Evolutionary conservation across 2,329 filamentous ascomycete species (phyloP).

Genomic region (Colletotrichum phormii): DNA sequence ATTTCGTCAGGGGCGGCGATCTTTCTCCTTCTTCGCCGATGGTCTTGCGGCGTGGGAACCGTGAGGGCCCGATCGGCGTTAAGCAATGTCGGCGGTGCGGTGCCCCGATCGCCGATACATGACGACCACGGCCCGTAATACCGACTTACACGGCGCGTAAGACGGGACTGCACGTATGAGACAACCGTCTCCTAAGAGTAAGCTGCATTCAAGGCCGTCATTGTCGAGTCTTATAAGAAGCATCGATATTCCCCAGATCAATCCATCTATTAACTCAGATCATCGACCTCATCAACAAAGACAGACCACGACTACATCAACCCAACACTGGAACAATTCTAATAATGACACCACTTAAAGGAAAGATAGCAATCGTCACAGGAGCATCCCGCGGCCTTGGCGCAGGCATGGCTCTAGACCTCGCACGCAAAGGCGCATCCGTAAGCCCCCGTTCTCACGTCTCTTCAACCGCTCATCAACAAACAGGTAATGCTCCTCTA

Average conservation of each 20-base stretch:
- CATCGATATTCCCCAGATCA: neutral
- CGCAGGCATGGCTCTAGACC: conserved; percentile 39
- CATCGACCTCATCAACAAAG: neutral
- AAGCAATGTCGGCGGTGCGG: neutral
- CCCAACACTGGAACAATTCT: neutral
- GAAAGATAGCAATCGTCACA: conserved; percentile 41
- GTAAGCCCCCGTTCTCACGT: no score
- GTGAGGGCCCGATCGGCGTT: neutral
- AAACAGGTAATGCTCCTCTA: conserved; percentile 39
- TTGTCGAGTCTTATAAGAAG: neutral
- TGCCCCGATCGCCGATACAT: conserved; percentile 3
- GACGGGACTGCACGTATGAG: neutral
- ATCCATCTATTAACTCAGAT: rapidly evolving
- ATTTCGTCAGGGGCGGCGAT: neutral
- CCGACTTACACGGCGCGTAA: neutral
- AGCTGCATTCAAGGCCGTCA: neutral
- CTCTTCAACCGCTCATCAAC: neutral
- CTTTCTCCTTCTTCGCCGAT: neutral
- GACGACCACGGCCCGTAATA: neutral
- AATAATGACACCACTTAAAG: conserved; percentile 6
- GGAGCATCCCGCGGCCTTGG: conserved; percentile 42
- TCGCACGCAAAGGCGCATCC: conserved; percentile 40
- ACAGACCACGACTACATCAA: neutral
- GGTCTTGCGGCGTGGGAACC: neutral
- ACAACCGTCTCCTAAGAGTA: neutral